phyloP scores from a whole-genome alignment of 2,329 filamentous ascomycete species.

The Hypocrella siamensis region DNA sequence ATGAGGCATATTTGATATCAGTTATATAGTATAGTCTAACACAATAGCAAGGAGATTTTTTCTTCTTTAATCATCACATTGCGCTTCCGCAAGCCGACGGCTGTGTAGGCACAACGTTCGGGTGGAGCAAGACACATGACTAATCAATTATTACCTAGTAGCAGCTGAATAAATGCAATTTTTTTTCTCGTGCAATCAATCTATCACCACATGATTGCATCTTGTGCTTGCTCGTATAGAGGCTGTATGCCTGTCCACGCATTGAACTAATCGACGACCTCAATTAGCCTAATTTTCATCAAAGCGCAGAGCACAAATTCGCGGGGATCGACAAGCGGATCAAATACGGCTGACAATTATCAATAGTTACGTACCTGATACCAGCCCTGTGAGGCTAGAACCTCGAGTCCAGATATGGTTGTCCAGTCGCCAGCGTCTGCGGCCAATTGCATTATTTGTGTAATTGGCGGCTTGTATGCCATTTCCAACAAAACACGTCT shows the following conservation, averaged over 20 bases:
- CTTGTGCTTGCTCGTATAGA: conserved; percentile 53
- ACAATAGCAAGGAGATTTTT: too few relatives aligned
- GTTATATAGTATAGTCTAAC: too few relatives aligned
- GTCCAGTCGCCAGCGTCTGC: conserved; percentile 57
- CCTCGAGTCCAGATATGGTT: conserved; percentile 76
- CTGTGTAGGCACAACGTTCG: too few relatives aligned
- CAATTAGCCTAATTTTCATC: background rate
- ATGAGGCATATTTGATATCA: too few relatives aligned
- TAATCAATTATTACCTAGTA: too few relatives aligned
- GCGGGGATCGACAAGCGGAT: too few relatives aligned
- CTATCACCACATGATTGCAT: conserved; percentile 43
- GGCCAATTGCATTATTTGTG: conserved; percentile 73
- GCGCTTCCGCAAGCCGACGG: too few relatives aligned
- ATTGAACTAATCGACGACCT: conserved; percentile 40
- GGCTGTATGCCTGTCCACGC: conserved; percentile 73
- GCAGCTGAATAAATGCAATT: too few relatives aligned
- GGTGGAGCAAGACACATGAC: too few relatives aligned
- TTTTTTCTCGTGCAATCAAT: too few relatives aligned
- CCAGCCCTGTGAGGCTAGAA: conserved; percentile 75
- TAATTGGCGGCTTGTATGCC: conserved; percentile 84
- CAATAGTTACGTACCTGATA: conserved; percentile 50
- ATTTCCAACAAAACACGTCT: conserved; percentile 68
- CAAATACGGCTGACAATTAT: background rate
- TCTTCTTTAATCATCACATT: too few relatives aligned
- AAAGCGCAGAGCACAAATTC: too few relatives aligned